phyloP scores from a whole-genome alignment of 208 protist genomes.

The Leptomonas pyrrhocoris region DNA sequence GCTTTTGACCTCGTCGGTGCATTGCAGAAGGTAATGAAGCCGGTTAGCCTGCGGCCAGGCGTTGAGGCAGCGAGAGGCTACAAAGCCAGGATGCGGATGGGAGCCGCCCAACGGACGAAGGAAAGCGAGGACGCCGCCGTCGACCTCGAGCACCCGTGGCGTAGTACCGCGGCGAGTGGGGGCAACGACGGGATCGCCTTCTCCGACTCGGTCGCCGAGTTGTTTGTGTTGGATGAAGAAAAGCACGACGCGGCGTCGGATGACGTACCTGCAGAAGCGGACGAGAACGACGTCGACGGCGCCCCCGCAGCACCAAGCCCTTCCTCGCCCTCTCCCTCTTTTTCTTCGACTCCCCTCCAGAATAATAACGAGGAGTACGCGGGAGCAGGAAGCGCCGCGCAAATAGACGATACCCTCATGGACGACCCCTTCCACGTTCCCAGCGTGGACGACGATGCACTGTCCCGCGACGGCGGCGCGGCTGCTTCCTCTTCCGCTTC shows the following conservation, averaged over 20 bases:
- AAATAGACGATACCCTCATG: constrained; percentile 8
- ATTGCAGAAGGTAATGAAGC: not conserved
- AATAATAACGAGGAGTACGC: not conserved
- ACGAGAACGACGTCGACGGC: not conserved
- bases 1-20: not conserved
- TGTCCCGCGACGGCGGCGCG: constrained; percentile 36
- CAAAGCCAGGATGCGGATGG: not conserved
- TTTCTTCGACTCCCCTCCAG: not conserved
- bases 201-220: constrained; percentile 22
- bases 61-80: not conserved
- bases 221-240: constrained; percentile 21
- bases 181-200: constrained; percentile 32
- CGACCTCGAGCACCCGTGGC: constrained; percentile 3
- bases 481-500: constrained; percentile 4
- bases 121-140: not conserved
- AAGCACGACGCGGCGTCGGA: not conserved
- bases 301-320: not conserved
- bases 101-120: not conserved
- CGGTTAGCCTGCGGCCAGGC: not conserved
- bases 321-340: not conserved
- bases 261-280: not conserved
- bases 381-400: not conserved
- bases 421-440: constrained; percentile 37
- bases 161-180: not conserved
- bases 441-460: constrained; percentile 38